Base-by-base conservation (phyloP, 371 early-diverging fungal species). In the Rhizopus stolonifer region DNA sequence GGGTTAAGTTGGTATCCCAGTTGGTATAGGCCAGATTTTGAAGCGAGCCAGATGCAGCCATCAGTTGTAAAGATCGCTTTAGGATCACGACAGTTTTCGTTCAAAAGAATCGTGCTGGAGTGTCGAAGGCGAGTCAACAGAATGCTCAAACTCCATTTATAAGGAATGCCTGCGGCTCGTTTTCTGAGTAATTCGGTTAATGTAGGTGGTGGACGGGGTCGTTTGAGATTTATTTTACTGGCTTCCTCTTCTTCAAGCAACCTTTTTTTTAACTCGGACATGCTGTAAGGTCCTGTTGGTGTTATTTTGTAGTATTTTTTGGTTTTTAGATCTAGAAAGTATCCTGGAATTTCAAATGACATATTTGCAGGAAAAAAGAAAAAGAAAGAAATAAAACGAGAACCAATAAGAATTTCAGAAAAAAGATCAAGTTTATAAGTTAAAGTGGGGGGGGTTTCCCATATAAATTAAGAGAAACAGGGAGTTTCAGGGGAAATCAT, bases 1-100 rank as follows among this genome's bases (percentile, higher is more conserved):
- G 72, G 72, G 8, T 59, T 54, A 6, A 61, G 33, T 45, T 63
- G 65, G 32, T 71, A 71, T 29, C 65, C 68, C 53, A n/a, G 52
- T 60, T 13, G 50, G 23, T 8, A 64, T n/a, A 29, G 33, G 14
- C n/a, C 22, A 22, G 21, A 21, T 22, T 17, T 34, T 6, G 42
- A 42, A 42, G 50, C 31, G 2, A 49, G 7, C 36, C 53, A 32
- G 4, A 58, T 31, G 25, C 57, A 46, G n/a, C 64, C 64, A 21
- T 49, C 44, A 29, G 4, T 29, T 29, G 7, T 10, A 29, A 29
- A 29, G 24, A 17, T 5, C 50, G 26, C 0, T 31, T 3, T 25
- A 47, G 54, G n/a, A 47, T n/a, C 19, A 42, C 13, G 21, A 42
- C 38, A 11, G 11, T n/a, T 38, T 38, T 15, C 6, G 38, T 38